phyloP scores from a whole-genome alignment of 2,329 filamentous ascomycete genomes.

The Teratosphaeria zuluensis region DNA sequence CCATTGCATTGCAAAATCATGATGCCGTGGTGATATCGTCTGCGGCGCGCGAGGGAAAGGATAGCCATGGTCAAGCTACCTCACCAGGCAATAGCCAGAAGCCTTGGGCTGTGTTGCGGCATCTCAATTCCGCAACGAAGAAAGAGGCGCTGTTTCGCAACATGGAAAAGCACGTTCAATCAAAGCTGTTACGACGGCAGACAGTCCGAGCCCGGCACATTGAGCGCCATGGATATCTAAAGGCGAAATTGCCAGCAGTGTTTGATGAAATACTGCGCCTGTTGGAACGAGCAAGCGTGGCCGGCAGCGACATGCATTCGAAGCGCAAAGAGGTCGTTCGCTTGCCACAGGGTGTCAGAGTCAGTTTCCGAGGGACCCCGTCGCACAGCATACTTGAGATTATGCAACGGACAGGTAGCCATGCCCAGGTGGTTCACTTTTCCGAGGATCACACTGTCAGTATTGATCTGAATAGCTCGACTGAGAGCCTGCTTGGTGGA shows the following conservation, averaged over 20 bases:
- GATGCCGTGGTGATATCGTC: background rate
- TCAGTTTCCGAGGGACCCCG: slow-evolving; percentile 11
- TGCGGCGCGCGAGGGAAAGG: background rate
- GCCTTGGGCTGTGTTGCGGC: background rate
- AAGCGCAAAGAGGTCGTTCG: slow-evolving; percentile 14
- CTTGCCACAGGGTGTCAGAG: slow-evolving; percentile 10
- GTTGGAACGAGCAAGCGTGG: slow-evolving; percentile 10
- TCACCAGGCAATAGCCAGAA: background rate
- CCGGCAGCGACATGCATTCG: slow-evolving; percentile 3
- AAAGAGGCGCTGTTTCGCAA: background rate
- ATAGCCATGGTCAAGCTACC: background rate
- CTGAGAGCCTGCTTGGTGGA: background rate
- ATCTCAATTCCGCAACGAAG: background rate
- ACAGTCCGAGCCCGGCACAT: background rate
- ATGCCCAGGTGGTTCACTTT: slow-evolving; percentile 10
- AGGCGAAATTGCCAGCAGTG: background rate
- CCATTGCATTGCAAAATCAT: background rate
- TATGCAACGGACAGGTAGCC: slow-evolving; percentile 22
- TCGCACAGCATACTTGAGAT: slow-evolving; percentile 17
- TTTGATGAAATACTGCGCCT: slow-evolving; percentile 10
- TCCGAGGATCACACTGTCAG: background rate
- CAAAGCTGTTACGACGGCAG: background rate
- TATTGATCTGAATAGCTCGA: background rate
- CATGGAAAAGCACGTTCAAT: background rate
- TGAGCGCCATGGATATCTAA: background rate